A percentile compares a stretch with the other conserved stretches of the same genome.
Conservation (phyloP, 2,329 filamentous ascomycete genomes). For the Acarospora socialis region DNA sequence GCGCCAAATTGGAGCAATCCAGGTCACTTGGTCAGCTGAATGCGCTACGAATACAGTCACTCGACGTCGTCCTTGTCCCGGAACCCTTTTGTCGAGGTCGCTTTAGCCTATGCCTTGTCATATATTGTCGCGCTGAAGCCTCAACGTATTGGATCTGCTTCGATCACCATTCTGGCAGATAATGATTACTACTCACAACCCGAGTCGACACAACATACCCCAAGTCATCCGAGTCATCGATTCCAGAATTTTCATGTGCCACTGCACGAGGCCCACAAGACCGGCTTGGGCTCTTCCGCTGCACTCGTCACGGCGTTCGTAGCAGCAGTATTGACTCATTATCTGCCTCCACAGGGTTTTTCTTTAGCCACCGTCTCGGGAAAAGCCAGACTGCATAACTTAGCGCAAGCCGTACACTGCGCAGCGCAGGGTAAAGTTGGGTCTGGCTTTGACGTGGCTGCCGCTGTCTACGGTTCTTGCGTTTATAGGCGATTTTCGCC, state of each 20-base stretch:
- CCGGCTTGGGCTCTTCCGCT: conserved; percentile 85
- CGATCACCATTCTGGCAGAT: conserved; percentile 80
- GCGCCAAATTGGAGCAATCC: neutral
- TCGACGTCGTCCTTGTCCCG: conserved; percentile 30
- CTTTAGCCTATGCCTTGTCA: conserved; percentile 72
- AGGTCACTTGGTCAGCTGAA: conserved; percentile 1
- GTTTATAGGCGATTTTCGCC: conserved; percentile 89
- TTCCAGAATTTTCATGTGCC: conserved; percentile 69
- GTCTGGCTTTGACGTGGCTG: conserved; percentile 87
- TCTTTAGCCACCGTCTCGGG: conserved; percentile 41
- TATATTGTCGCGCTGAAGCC: conserved; percentile 48
- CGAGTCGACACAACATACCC: conserved; percentile 18
- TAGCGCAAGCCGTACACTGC: conserved; percentile 86
- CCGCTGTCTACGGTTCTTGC: conserved; percentile 83
- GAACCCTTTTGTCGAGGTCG: conserved; percentile 88
- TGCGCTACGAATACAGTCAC: conserved; percentile 8
- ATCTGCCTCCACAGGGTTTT: conserved; percentile 42
- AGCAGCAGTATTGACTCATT: conserved; percentile 61
- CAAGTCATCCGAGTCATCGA: conserved; percentile 28
- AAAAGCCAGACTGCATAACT: conserved; percentile 63
- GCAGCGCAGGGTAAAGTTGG: conserved; percentile 94
- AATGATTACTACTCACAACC: conserved; percentile 90
- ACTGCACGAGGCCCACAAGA: conserved; percentile 75
- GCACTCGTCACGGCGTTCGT: conserved; percentile 83
- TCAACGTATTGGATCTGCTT: conserved; percentile 50